Evolutionary conservation across 345 rosid species (phyloP).

Genomic region (Moringa oleifera): DNA sequence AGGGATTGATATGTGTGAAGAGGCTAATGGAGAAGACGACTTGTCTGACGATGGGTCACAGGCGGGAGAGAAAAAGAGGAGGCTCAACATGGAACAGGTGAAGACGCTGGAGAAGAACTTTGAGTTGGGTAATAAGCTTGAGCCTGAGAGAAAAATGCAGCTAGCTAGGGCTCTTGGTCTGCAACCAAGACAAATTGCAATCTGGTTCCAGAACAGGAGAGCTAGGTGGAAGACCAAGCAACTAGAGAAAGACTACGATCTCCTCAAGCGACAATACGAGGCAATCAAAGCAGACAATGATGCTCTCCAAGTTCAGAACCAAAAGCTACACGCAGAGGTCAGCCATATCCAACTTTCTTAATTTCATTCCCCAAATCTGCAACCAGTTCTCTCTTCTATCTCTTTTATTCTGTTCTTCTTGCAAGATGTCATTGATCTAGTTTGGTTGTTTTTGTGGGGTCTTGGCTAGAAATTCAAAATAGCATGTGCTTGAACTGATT

Average conservation of each 20-base stretch:
- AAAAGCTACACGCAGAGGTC: slow-evolving; percentile 82
- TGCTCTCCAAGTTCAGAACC: slow-evolving; percentile 81
- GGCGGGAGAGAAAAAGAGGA: slow-evolving; percentile 92
- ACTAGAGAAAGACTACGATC: slow-evolving; percentile 89
- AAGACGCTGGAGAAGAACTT: slow-evolving; percentile 92
- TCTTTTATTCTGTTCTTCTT: not conserved
- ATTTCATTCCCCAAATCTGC: too few species aligned
- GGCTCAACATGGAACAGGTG: slow-evolving; percentile 90
- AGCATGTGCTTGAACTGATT: not conserved
- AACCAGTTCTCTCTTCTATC: not conserved
- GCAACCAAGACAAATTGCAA: slow-evolving; percentile 96
- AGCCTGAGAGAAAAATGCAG: slow-evolving; percentile 97
- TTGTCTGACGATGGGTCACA: slow-evolving; percentile 92
- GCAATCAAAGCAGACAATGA: slow-evolving; percentile 74
- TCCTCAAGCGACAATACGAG: slow-evolving; percentile 75
- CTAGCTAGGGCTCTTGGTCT: slow-evolving; percentile 88
- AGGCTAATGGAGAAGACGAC: slow-evolving; percentile 68
- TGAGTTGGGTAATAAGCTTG: slow-evolving; percentile 95
- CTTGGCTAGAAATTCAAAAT: too few species aligned
- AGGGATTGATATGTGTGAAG: slow-evolving; percentile 56
- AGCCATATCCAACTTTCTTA: too few species aligned
- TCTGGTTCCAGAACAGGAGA: slow-evolving; percentile 97
- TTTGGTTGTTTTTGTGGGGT: not conserved
- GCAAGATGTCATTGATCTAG: not conserved
- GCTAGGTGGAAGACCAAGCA: slow-evolving; percentile 98